Base-by-base conservation (phyloP, 345 rosid genomes). In the Lepidium africanum region DNA sequence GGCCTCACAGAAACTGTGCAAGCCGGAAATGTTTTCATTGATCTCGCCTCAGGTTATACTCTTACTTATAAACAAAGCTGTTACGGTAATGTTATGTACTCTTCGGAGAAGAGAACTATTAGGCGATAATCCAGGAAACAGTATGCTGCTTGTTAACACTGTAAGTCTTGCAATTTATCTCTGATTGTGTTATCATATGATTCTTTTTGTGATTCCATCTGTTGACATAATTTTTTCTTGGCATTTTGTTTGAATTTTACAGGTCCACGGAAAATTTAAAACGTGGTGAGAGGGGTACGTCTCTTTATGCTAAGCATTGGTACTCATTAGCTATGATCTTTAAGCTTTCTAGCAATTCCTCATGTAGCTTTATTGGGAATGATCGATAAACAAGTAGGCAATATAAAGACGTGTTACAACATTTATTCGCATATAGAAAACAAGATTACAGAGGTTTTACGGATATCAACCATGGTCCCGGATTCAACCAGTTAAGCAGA, bases 371-470 rank as follows among this genome's bases (percentile, higher is more conserved):
- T 48, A 40, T 48, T 39, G 43, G 23, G 35, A 41, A 0, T 19
- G 35, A 49, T 16, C 3, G 9, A 70, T 60, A 33, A 40, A 46
- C 70, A 72, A 37, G 17, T 6, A 45, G 35, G 0, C 27, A 15
- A 9, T 9, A 51, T 14, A 35, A 33, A 43, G 27, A 66, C 2
- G 5, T 33, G 46, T 61, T 62, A 43, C 17, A 62, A 3, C 10
- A 16, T 71, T 54, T 65, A 56, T 48, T 61, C 11, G 14, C 43
- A 40, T 38, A 56, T 30, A 64, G 37, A 64, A 43, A 41, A 55
- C 60, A 3, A 23, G 33, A 57, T 59, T 50, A 49, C 54, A 50
- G 2, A 41, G 14, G 3, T 41, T 19, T 58, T 57, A 58, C 45
- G 58, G 9, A 57, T 39, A 65, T 49, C 14, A 48, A 56, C 37